phyloP scores from a whole-genome alignment of 2,329 filamentous ascomycete genomes.

The Claviceps sp. region DNA sequence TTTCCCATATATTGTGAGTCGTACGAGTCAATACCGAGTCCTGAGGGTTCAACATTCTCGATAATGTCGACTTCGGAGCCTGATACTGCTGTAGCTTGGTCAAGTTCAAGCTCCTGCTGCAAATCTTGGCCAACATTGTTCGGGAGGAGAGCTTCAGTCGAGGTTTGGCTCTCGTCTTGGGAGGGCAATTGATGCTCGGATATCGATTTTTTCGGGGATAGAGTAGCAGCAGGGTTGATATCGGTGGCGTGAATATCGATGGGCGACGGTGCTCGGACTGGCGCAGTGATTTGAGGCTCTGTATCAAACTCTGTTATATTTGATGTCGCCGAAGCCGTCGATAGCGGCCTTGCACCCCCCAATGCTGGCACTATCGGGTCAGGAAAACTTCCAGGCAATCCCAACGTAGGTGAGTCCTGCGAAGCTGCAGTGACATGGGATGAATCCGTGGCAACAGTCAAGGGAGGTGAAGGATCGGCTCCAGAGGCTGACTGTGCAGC shows the following conservation, averaged over 20 bases:
- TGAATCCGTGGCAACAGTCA: background rate
- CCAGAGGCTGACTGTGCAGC: background rate
- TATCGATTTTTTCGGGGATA: constrained; percentile 18
- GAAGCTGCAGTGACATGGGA: constrained; percentile 2
- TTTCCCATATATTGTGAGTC: constrained; percentile 29
- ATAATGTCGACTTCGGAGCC: background rate
- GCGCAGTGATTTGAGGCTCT: constrained; percentile 51
- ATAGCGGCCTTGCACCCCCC: constrained; percentile 37
- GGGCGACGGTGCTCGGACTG: constrained; percentile 21
- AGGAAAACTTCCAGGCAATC: constrained; percentile 51
- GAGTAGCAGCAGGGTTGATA: constrained; percentile 18
- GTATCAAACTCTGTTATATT: constrained; percentile 57
- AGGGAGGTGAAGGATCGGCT: background rate
- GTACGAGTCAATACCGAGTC: constrained; percentile 7
- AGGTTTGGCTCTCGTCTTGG: constrained; percentile 25
- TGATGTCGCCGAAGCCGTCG: constrained; percentile 46
- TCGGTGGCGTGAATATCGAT: constrained; percentile 14
- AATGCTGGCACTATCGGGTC: constrained; percentile 23
- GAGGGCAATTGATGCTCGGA: constrained; percentile 38
- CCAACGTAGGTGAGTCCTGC: constrained; percentile 51
- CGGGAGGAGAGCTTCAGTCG: background rate
- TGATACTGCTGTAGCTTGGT: background rate
- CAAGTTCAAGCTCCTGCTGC: background rate
- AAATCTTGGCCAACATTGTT: background rate
- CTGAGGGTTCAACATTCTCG: background rate